These are phyloP conservation scores for Trichoderma breve DNA, from an alignment of 2,329 filamentous ascomycete genomes.

Conservation along the genomic window DNA sequence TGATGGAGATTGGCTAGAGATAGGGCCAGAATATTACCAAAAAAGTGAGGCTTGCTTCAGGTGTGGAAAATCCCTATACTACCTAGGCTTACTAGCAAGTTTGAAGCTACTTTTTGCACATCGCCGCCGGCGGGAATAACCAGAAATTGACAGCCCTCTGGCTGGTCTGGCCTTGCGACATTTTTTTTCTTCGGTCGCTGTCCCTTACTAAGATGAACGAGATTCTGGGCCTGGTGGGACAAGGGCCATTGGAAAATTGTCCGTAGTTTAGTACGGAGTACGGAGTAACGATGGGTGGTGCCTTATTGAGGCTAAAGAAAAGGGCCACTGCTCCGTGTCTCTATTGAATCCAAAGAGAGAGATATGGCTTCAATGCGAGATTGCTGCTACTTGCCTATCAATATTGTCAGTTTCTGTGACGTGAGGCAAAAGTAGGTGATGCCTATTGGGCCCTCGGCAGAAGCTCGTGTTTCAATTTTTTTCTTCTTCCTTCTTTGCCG, in stretches of 20 bases:
- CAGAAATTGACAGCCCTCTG: neutral
- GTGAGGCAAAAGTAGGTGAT: neutral
- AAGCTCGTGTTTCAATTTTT: neutral
- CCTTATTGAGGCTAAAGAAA: neutral
- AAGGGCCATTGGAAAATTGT: constrained; percentile 6
- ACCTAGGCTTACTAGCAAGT: neutral
- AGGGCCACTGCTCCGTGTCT: neutral
- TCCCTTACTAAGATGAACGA: neutral
- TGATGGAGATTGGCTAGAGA: neutral
- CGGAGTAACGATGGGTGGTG: constrained; percentile 9
- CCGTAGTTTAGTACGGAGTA: constrained; percentile 12
- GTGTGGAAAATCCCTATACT: neutral
- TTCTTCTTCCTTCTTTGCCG: neutral
- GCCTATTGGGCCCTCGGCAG: neutral
- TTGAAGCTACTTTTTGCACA: neutral
- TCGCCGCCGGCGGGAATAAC: neutral
- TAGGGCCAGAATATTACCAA: neutral
- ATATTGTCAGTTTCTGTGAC: neutral
- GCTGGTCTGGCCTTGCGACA: neutral
- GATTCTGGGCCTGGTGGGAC: constrained; percentile 3
- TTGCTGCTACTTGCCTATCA: neutral
- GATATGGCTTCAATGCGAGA: neutral
- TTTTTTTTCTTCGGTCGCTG: neutral
- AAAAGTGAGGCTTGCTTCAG: constrained; percentile 10
- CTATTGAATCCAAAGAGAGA: neutral